Evolutionary conservation across 179 eudicot genomes (phyloP), one percentile per base, ranked within the genome.

Genomic region (Vitellaria paradoxa): DNA sequence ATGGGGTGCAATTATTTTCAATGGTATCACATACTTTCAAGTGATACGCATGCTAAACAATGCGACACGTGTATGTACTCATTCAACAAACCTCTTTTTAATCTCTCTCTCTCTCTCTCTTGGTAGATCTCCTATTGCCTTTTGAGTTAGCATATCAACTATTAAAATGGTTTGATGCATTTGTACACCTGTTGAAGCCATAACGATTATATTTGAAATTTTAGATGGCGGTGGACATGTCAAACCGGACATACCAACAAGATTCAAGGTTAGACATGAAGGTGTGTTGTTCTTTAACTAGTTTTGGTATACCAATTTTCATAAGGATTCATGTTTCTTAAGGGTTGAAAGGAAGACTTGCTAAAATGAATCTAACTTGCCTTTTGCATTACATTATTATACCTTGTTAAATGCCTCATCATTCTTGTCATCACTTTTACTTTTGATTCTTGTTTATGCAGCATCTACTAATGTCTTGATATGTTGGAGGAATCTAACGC

Each of bases 1-100:
- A 18, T 96, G 99, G 99, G 96, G 97, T 80, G 99, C 99, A 57
- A 96, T 96, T 84, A 88, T 93, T 53, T 93, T 91, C 89, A 96
- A 96, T 77, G 97, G 93, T 30, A 76, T 91, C 76, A 93, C 98
- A 61, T 96, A 96, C 82, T 93, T 96, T 82, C 99, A 96, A 93
- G 99, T 96, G 83, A 96, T 96, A 74, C 96, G 98, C 76, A 96
- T 96, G 99, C 86, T 96, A 75, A 96, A 92, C 85, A 96, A 92
- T 74, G 99, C 93, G 63, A 87, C 98, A 9, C 93, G 98, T 70
- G 99, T 95, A 90, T 70, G 97, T 80, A 72, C 78, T 57, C 53
- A 24, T 30, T 56, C 18, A 26, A 23, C 14, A 9, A n/a, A 42
- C 37, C 37, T 30, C 46, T 62, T 23, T 37, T 52, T 47, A 68